Conservation (phyloP, 129 eudicot species). For the Apium graveolens region DNA sequence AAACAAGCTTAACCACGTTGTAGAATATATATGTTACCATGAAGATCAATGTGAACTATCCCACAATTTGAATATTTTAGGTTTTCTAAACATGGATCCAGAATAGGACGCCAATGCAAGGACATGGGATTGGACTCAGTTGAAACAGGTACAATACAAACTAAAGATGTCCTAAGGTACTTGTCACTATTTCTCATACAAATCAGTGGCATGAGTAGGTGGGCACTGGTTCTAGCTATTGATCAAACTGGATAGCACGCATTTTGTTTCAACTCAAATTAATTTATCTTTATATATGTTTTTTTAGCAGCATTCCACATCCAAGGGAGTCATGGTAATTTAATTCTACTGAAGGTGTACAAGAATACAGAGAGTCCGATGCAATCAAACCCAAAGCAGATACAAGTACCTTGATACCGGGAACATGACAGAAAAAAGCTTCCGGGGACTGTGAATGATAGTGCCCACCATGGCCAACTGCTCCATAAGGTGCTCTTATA, state of each 20-base stretch:
- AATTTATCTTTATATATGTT: background rate
- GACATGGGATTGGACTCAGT: background rate
- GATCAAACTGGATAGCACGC: background rate
- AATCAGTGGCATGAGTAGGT: background rate
- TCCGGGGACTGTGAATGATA: slow-evolving; percentile 99
- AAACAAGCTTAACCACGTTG: background rate
- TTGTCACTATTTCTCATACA: background rate
- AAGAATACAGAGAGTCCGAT: background rate
- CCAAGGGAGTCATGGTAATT: background rate
- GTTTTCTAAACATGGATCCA: background rate
- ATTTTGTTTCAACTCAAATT: background rate
- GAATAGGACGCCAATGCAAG: background rate
- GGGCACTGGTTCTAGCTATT: background rate
- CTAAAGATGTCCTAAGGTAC: background rate
- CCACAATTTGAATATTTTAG: background rate
- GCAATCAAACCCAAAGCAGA: background rate
- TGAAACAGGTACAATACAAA: background rate
- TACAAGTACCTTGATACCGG: slow-evolving; percentile 75
- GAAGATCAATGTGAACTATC: background rate
- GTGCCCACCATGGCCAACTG: slow-evolving; percentile 95
- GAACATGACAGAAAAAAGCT: slow-evolving; percentile 98
- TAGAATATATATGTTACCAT: background rate
- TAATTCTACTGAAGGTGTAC: background rate
- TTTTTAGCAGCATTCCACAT: background rate
- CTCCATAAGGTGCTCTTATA: slow-evolving; percentile 96